Base-by-base conservation (phyloP, 257 asterid species). In the Petrea volubilis region DNA sequence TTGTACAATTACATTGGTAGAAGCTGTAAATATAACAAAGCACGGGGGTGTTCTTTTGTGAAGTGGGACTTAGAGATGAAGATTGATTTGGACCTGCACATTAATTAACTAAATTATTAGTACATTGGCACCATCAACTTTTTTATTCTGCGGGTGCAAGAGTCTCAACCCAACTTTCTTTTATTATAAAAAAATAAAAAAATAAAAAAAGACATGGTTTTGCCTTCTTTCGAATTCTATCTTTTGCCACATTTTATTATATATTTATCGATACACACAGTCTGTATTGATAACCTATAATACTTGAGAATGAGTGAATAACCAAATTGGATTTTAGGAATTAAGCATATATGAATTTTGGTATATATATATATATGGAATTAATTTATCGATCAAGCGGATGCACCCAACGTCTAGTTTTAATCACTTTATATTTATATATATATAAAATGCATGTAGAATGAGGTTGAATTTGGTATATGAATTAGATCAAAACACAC, bases 81-180 rank as follows among this genome's bases (percentile, higher is more conserved):
- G 66, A 71, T 52, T 71, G 74, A 74, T 77, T 61, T 69, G 81
- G 68, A 69, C 70, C 43, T 50, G 71, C 80, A 78, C 85, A 81
- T 78, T 67, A 81, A 82, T 66, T 15, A 59, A 50, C 33, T 52
- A 60, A 70, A 56, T 31, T 50, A 62, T 40, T 40, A 17, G 55
- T 55, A 56, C 27, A 50, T 72, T 71, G 77, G 34, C 81, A 47
- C 63, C 36, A 40, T 76, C 79, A 36, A 23, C 56, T 55, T 70
- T 68, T 50, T 31, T 50, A 0, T 58, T 21, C n/a, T 43, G 29
- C 41, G 20, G 18, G 4, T 33, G 29, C 12, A 44, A 44, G 51
- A 44, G 27, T 43, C 59, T 29, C 38, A 46, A 29, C 15, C 17
- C 71, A 62, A 65, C 72, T 64, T 64, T 46, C 60, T 67, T 77